Evolutionary conservation across 305 asterid genomes (phyloP).

Genomic region (Solanum hybrid): DNA sequence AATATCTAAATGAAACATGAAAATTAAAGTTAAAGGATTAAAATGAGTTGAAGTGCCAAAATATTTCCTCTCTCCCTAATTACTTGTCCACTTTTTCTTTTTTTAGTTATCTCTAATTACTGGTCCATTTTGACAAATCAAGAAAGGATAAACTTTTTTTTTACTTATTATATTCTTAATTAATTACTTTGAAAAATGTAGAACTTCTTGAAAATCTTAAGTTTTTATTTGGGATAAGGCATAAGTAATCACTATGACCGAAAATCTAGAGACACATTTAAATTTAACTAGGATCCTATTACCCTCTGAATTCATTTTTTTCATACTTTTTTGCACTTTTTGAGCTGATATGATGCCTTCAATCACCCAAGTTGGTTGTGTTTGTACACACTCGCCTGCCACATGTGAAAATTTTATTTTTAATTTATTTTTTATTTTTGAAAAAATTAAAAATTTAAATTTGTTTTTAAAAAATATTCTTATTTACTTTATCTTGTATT

Average conservation of each 20-base stretch:
- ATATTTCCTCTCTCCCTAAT: not conserved
- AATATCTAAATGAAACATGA: not conserved
- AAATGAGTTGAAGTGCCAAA: not conserved
- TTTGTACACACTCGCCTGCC: not conserved
- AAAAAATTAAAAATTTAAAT: too few relatives aligned
- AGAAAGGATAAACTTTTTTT: too few relatives aligned
- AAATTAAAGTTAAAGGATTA: not conserved
- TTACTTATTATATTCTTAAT: too few relatives aligned
- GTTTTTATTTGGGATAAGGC: not conserved
- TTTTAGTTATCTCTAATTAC: too few relatives aligned
- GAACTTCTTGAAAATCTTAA: not conserved
- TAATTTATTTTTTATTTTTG: too few relatives aligned
- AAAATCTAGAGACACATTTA: too few relatives aligned
- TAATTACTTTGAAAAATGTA: too few relatives aligned
- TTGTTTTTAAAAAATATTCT: too few relatives aligned
- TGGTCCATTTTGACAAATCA: not conserved
- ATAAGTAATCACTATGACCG: not conserved
- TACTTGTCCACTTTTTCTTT: too few relatives aligned
- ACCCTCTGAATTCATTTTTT: not conserved
- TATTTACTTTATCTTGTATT: not conserved
- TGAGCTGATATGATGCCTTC: not conserved
- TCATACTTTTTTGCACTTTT: not conserved
- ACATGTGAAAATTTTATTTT: not conserved
- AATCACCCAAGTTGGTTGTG: not conserved
- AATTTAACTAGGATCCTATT: not conserved